Conservation (phyloP, 176 grass and related monocot species). For the Ensete glaucum region DNA sequence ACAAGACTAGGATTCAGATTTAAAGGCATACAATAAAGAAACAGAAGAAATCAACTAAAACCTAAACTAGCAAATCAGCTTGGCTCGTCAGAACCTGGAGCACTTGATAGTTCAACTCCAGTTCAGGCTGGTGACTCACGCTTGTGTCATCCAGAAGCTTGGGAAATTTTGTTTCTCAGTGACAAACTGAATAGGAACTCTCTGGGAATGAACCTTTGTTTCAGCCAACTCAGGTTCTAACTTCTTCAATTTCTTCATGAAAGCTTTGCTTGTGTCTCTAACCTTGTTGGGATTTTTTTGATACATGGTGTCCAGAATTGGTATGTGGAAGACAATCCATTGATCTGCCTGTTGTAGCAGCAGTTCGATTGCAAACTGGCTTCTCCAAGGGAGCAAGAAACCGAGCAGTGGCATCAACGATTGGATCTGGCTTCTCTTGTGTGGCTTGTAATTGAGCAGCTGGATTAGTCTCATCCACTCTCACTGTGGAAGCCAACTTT, state of each 20-base stretch:
- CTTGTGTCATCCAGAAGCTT: slow-evolving; percentile 45
- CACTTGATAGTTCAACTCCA: not conserved
- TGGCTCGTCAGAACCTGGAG: not conserved
- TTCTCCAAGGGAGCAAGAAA: slow-evolving; percentile 23
- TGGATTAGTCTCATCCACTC: slow-evolving; percentile 30
- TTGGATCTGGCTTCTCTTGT: slow-evolving; percentile 18
- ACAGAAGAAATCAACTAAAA: not conserved
- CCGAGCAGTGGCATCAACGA: not conserved
- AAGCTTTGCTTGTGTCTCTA: slow-evolving; percentile 27
- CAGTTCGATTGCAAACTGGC: slow-evolving; percentile 8
- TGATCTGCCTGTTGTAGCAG: slow-evolving; percentile 18
- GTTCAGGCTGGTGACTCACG: slow-evolving; percentile 11
- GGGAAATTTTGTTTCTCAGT: slow-evolving; percentile 44
- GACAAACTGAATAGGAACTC: slow-evolving; percentile 27
- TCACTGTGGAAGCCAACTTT: slow-evolving; percentile 44
- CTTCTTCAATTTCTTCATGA: slow-evolving; percentile 54
- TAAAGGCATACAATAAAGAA: not conserved
- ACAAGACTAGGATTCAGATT: not conserved
- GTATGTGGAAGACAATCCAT: slow-evolving; percentile 26
- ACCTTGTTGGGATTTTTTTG: slow-evolving; percentile 32
- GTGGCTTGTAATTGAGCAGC: slow-evolving; percentile 34
- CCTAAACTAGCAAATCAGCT: not conserved
- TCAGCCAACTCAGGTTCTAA: slow-evolving; percentile 36
- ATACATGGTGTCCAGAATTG: slow-evolving; percentile 43
- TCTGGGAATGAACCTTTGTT: slow-evolving; percentile 37